Base-by-base conservation (phyloP, 1,284 basidiomycete genomes). In the Naganishia cerealis region DNA sequence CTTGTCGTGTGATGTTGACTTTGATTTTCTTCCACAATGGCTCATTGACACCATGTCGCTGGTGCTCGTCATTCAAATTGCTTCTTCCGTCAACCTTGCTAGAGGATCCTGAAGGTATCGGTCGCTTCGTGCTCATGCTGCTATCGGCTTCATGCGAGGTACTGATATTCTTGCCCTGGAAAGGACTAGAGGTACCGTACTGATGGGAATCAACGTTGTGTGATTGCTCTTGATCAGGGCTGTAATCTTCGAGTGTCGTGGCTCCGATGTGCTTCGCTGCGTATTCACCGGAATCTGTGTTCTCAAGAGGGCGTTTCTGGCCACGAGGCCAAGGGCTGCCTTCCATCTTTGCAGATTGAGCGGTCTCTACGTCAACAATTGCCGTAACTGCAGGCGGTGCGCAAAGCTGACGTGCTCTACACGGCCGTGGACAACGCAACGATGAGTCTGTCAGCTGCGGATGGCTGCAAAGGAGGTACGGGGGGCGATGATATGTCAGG, bases 21-120 rank as follows among this genome's bases (percentile, higher is more conserved):
- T 52, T 38, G 50, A 63, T 16, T 40, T 54, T 63, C 61, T 63
- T 63, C 8, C 50, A 21, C n/a, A 40, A 53, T 33, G 48, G 36
- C 15, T 54, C 61, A 15, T 26, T 38, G 10, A 42, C 29, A 6
- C 12, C 24, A 13, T 54, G n/a, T 6, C 29, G 2, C 21, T 46
- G 15, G 46, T 13, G n/a, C 12, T 15, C 26, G 29, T 33, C 24
- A 0, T 21, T 29, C 24, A 16, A 50, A 8, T 50, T 24, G 46
- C 8, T 8, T 21, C 6, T 50, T 21, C 46, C n/a, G 46, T 8
- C n/a, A 50, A 24, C n/a, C 15, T n/a, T 24, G 13, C 46, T 50
- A 9, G 46, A 50, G 3, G n/a, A n/a, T 10, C n/a, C 8, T 8
- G 24, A 1, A 24, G 46, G 21, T 21, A 24, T 50, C 21, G 46